Evolutionary conservation across 164 flowering plant species (phyloP).

Genomic region (Amborella trichopoda): DNA sequence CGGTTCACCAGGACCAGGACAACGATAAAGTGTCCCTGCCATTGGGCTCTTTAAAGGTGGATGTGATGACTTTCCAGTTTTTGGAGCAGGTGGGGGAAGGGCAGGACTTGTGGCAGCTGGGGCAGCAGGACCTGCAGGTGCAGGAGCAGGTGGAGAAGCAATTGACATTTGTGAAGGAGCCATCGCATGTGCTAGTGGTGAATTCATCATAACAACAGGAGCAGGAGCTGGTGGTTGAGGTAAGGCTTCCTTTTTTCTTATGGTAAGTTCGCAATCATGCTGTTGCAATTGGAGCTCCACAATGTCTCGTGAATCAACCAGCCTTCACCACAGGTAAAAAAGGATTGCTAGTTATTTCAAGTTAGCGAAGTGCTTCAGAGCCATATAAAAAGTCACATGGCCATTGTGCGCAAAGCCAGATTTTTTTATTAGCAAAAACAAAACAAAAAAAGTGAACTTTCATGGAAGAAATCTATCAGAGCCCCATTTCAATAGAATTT

Average conservation of each 20-base stretch:
- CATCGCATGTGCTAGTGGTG: constrained; percentile 13
- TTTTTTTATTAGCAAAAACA: not conserved
- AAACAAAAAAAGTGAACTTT: not conserved
- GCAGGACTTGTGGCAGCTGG: constrained; percentile 10
- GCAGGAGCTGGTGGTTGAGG: constrained; percentile 38
- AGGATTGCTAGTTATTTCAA: too few species aligned
- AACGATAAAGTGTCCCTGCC: constrained; percentile 77
- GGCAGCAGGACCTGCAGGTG: constrained; percentile 4
- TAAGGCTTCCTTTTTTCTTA: constrained; percentile 82
- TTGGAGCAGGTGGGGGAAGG: constrained; percentile 27
- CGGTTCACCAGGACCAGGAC: constrained; percentile 63
- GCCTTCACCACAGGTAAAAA: constrained; percentile 28
- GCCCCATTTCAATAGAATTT: too few species aligned
- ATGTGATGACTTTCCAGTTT: constrained; percentile 38
- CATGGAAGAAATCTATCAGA: too few species aligned
- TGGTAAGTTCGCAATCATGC: constrained; percentile 53
- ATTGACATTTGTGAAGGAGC: constrained; percentile 12
- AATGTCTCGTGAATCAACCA: constrained; percentile 82
- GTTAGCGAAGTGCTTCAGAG: too few species aligned
- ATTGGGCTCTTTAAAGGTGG: constrained; percentile 76
- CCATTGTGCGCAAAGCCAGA: not conserved
- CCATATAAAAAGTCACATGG: not conserved
- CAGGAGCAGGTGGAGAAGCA: constrained; percentile 17
- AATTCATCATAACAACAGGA: constrained; percentile 25
- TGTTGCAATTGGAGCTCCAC: constrained; percentile 79